Evolutionary conservation across 495 filamentous ascomycete species (phyloP).

Genomic region (Penicillium longicatenatum): DNA sequence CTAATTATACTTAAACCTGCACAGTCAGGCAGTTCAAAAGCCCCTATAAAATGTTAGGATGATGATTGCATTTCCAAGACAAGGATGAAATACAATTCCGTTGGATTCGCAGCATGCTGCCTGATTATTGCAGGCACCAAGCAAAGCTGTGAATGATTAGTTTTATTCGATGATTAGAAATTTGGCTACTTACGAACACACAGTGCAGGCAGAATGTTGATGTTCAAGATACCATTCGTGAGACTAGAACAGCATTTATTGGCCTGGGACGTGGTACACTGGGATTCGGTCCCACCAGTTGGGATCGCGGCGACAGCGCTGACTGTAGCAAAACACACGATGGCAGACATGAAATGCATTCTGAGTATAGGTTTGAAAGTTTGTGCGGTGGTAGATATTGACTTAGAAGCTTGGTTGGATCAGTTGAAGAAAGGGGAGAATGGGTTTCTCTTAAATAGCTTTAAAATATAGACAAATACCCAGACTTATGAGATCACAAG

Average conservation of each 20-base stretch:
- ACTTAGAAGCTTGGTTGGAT: not conserved
- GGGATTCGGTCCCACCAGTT: not conserved
- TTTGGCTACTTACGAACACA: not conserved
- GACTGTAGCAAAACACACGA: not conserved
- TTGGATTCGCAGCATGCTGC: slow-evolving; percentile 1
- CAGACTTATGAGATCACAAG: too few relatives aligned
- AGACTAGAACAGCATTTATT: not conserved
- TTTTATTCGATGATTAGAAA: not conserved
- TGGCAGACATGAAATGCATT: not conserved
- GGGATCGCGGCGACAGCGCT: not conserved
- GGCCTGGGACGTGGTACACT: not conserved
- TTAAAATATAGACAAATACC: not conserved
- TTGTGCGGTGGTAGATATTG: not conserved
- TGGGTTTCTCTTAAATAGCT: not conserved
- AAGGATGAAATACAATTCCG: not conserved
- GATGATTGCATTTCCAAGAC: not conserved
- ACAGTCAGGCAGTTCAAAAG: slow-evolving; percentile 3
- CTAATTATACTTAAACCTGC: not conserved
- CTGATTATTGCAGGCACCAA: slow-evolving; percentile 1
- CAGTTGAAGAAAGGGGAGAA: not conserved
- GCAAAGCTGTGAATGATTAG: not conserved
- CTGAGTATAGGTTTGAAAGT: not conserved
- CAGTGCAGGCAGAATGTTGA: not conserved
- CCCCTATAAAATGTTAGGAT: not conserved
- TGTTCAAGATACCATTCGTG: not conserved